Percentiles rank a stretch among this genome's conserved stretches.
Evolutionary conservation across 768 basidiomycete genomes (phyloP).

Genomic region (Boletus reticuloceps): DNA sequence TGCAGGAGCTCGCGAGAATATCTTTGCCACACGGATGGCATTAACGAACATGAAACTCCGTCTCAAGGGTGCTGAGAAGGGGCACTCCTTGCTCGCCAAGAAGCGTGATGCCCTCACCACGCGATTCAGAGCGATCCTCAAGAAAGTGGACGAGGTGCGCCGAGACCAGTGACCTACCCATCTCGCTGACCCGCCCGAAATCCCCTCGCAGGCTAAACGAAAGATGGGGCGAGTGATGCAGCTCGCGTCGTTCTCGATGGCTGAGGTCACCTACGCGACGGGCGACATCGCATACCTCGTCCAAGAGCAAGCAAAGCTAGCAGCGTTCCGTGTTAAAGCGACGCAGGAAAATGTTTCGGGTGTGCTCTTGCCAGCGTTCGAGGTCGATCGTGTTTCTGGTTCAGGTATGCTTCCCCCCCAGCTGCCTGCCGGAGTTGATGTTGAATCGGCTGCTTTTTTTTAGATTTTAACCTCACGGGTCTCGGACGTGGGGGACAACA

Average conservation of each 20-base stretch:
- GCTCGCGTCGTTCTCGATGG: constrained; percentile 97
- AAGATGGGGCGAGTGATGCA: constrained; percentile 99
- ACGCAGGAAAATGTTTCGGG: constrained; percentile 98
- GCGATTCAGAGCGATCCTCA: constrained; percentile 89
- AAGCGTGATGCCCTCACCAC: constrained; percentile 97
- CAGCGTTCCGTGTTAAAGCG: constrained; percentile 89
- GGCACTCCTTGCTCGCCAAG: constrained; percentile 94
- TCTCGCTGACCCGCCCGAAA: background rate
- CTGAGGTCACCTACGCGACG: constrained; percentile 97
- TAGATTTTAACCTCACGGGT: constrained; percentile 97
- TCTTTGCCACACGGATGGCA: constrained; percentile 98
- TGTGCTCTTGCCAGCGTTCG: constrained; percentile 93
- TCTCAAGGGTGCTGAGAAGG: constrained; percentile 90
- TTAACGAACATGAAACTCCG: constrained; percentile 89
- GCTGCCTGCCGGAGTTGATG: background rate
- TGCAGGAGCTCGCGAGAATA: constrained; percentile 83
- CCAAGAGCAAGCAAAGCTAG: constrained; percentile 90
- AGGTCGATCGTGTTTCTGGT: constrained; percentile 81
- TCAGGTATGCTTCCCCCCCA: constrained; percentile 52
- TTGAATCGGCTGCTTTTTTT: background rate
- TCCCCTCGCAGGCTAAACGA: constrained; percentile 76
- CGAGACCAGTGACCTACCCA: background rate
- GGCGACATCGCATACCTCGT: constrained; percentile 98
- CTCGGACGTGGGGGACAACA: constrained; percentile 97
- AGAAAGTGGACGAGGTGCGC: constrained; percentile 95